A percentile compares a stretch with the other conserved stretches of the same genome.
These are phyloP conservation scores for Ascocoryne sarcoides DNA, from an alignment of 2,329 filamentous ascomycete genomes.

Conservation along the genomic window DNA sequence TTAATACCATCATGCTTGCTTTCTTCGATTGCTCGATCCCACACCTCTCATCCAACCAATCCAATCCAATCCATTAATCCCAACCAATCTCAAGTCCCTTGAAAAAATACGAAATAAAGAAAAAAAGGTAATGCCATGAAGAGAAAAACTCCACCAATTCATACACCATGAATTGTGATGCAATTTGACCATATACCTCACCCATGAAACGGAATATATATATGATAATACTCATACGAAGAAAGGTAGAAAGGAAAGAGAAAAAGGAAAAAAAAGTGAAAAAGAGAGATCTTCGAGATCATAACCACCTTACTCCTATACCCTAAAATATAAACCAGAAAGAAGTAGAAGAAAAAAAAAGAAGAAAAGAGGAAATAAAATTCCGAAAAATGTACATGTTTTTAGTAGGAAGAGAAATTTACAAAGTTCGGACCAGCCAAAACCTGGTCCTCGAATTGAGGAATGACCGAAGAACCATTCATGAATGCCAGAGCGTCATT, in stretches of 20 bases:
- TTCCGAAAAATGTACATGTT: constrained; percentile 4
- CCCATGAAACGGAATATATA: background rate
- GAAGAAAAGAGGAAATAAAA: constrained; percentile 2
- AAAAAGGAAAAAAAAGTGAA: background rate
- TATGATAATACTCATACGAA: no score
- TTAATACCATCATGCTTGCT: no score
- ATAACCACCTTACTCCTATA: constrained; percentile 17
- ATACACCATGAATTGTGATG: background rate
- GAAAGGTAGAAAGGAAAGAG: background rate
- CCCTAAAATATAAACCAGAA: constrained; percentile 3
- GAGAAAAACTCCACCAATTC: no score
- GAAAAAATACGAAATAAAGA: no score
- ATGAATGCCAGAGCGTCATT: constrained; percentile 19
- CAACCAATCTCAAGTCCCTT: no score
- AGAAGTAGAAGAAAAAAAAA: constrained; percentile 1
- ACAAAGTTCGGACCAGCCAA: constrained; percentile 4
- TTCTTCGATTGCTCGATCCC: no score
- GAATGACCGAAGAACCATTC: constrained; percentile 13
- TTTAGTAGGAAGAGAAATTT: background rate
- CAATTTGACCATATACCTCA: background rate
- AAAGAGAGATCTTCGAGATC: constrained; percentile 6
- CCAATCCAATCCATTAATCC: no score
- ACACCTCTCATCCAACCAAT: no score
- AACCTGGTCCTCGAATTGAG: constrained; percentile 16
- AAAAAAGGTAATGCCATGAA: no score